Evolutionary conservation across 495 filamentous ascomycete species (phyloP), one percentile per base, ranked within the genome.

Genomic region (Daldinia concentrica): DNA sequence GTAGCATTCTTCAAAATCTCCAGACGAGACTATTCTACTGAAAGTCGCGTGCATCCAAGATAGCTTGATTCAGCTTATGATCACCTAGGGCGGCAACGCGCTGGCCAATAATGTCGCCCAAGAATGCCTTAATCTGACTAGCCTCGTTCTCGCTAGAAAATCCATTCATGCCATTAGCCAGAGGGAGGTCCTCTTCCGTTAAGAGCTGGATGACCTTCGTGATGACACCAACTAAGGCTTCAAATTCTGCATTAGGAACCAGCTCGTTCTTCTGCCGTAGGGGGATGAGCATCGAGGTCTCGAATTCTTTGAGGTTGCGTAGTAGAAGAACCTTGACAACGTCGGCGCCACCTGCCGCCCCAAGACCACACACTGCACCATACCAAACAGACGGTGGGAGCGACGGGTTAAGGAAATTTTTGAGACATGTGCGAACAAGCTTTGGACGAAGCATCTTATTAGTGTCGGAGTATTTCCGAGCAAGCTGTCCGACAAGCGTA

Each of bases 371-470:
- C 41, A 99, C 86, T 9, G 94, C 92, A 56, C 95, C 95, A 76
- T 93, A 98, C 73, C 95, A 92, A 4, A 93, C 90, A 17, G 89
- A 87, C 4, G 94, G 86, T 0, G 93, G 88, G 74, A 93, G 91
- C 32, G 87, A 85, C 0, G 93, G 92, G 77, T 97, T 93, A 7
- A 99, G 87, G 78, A 97, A 94, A 72, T 89, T 83, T 81, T 97
- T 97, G 3, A 98, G 86, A 77, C 92, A 98, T 0, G 93, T 93
- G 14, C 95, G 88, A 14, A 93, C 92, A n/a, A 99, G 87, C 36
- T 95, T 90, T 0, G 95, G 90, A 59, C 93, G 93, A 17, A 99
- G 86, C 26, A 90, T 89, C 55, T 89, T 86, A 43, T 92, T 95
- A 14, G 87, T 86, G 41, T 87, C 84, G 14, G 88, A 87, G 84